Base-by-base conservation (phyloP, 805 yeast species). In the Pichia kluyveri region DNA sequence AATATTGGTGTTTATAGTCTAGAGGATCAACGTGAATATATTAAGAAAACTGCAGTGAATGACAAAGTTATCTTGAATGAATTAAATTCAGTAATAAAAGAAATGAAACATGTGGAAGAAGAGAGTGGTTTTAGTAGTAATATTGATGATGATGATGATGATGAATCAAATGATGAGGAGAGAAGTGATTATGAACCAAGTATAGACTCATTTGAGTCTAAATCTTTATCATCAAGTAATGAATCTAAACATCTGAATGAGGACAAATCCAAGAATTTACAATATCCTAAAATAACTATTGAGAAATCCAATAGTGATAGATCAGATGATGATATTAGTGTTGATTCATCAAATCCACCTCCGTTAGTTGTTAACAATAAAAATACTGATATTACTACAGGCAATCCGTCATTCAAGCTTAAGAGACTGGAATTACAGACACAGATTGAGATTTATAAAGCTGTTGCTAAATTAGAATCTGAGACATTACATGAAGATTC, bases 381-480 rank as follows among this genome's bases (percentile, higher is more conserved):
- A 2, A 30, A 30, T 12, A 30, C 32, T 8, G 32, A 31, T 8
- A 44, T 42, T 7, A 32, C 46, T 1, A 30, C 31, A 4, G 43
- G 42, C 5, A 27, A 49, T 1, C 56, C 61, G 5, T 49, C 58
- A 38, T 58, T 49, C 5, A 52, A 55, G 38, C 47, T 67, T 11
- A 54, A 55, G 23, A 50, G 53, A 23, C 43, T 60, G 30, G 62
- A 60, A 38, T 42, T 55, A 27, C 45, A 54, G 34, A 54, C 65
- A 8, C 62, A 62, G 39, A 46, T 57, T 23, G 54, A 54, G 15
- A 58, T 67, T 32, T 59, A 57, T 43, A 53, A 56, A 15, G 60
- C 59, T 34, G 41, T 62, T 17, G 34, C 55, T 3, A 52, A 52
- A 10, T 50, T 65, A 17, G 53, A 56, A 43, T 43, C 47, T 4